Evolutionary conservation across 208 protist genomes (phyloP).

Genomic region (Tritrichomonas musculus): DNA sequence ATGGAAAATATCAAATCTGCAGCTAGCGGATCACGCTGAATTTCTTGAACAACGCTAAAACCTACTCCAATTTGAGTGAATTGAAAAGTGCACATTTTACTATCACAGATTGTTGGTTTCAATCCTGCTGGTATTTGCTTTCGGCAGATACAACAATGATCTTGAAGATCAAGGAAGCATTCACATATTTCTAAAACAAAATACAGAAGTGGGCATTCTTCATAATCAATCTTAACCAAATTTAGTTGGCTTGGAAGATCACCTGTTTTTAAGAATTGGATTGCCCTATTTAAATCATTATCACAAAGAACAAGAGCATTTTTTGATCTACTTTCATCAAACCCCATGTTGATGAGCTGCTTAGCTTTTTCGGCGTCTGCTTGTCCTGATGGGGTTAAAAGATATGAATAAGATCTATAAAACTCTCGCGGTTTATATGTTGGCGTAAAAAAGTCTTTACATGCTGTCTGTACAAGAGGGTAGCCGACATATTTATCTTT

Average conservation of each 20-base stretch:
- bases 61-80: neutral
- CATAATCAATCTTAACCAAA: neutral
- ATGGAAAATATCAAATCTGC: neutral
- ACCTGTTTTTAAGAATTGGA: neutral
- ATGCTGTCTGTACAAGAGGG: neutral
- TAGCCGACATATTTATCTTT: neutral
- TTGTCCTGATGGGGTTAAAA: neutral
- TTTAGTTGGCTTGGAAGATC: too few relatives aligned
- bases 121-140: neutral
- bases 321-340: neutral
- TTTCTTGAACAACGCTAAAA: neutral
- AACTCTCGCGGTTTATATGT: neutral
- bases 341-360: neutral
- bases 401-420: neutral
- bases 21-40: neutral
- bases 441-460: neutral
- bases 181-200: neutral
- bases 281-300: neutral
- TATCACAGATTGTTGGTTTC: neutral
- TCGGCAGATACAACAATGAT: neutral
- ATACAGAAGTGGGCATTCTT: neutral
- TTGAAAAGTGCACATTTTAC: neutral
- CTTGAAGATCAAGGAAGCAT: neutral
- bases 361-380: neutral
- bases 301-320: neutral